Base-by-base conservation (phyloP, 257 asterid genomes). In the Fraxinus pennsylvanica region DNA sequence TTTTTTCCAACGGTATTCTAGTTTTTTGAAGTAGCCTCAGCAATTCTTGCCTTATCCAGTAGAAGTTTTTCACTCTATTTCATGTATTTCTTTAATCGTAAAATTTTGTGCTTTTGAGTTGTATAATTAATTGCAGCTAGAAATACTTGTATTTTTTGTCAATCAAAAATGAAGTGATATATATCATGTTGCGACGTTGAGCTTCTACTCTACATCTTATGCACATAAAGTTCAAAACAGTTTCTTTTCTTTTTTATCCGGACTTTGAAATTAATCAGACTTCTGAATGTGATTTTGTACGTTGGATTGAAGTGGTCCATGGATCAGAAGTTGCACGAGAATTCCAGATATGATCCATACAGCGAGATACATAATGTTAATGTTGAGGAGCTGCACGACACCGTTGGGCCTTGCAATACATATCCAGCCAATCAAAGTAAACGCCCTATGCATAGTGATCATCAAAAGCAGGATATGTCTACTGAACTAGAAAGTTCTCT, bases 241-340 rank as follows among this genome's bases (percentile, higher is more conserved):
- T 27, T 63, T 22, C 8, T 12, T 63, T 3, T 63, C 36, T 50
- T 43, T 21, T 15, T 59, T 22, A 52, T 9, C 74, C 76, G 47
- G 59, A 54, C 35, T 86, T 74, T 76, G 74, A 81, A 76, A 75
- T 85, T 78, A 57, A 72, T 61, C 91, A 88, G 98, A 82, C 82
- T 83, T 80, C 91, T 75, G 89, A 72, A 63, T 74, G 69, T 83
- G 89, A 85, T 81, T 71, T 90, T 29, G 71, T 74, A 50, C 47
- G 77, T 77, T 32, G n/a, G 68, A 36, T 78, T 92, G 73, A 84
- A 85, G 77, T 88, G 89, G 88, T 73, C 93, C 73, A 73, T 81
- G 80, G 88, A 87, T 88, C 89, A 82, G 81, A 88, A 86, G 68
- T 67, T 85, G 81, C 88, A 79, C 45, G 82, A 78, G 72, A 52